Conservation (phyloP, 768 basidiomycete species). For the Thelephora ganbajun region DNA sequence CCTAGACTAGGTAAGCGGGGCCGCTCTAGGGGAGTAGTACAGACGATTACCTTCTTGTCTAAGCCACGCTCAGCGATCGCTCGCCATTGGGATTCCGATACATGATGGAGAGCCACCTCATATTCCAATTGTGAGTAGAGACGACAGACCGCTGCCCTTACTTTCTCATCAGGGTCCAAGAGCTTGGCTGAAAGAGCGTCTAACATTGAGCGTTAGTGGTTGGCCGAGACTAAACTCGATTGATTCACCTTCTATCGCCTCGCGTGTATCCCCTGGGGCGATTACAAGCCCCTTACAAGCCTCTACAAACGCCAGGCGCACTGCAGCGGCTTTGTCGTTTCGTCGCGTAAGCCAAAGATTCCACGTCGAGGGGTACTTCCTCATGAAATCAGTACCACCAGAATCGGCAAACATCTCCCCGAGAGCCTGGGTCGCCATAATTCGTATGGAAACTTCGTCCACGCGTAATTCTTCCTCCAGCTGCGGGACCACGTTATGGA, state of each 20-base stretch:
- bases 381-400: conserved; percentile 56
- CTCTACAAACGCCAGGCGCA: conserved; percentile 74
- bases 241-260: conserved; percentile 59
- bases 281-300: conserved; percentile 43
- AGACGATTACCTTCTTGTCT: conserved; percentile 66
- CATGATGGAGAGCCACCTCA: conserved; percentile 77
- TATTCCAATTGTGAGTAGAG: conserved; percentile 78
- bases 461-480: conserved; percentile 83
- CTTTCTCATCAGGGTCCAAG: conserved; percentile 81
- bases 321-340: conserved; percentile 56
- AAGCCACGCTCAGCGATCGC: conserved; percentile 55
- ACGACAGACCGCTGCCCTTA: conserved; percentile 75
- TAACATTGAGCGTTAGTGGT: conserved; percentile 13
- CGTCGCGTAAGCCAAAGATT: conserved; percentile 65
- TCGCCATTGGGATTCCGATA: conserved; percentile 47
- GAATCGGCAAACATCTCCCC: conserved; percentile 86
- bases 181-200: conserved; percentile 53
- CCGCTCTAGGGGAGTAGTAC: not conserved
- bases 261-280: conserved; percentile 52
- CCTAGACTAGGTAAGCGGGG: conserved; percentile 20
- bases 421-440: conserved; percentile 74
- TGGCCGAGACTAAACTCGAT: conserved; percentile 1
- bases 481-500: conserved; percentile 86
- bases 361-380: conserved; percentile 79
- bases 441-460: conserved; percentile 54